phyloP scores from a whole-genome alignment of 371 early-diverging fungal genomes.

The Dentiscutata heterogama region DNA sequence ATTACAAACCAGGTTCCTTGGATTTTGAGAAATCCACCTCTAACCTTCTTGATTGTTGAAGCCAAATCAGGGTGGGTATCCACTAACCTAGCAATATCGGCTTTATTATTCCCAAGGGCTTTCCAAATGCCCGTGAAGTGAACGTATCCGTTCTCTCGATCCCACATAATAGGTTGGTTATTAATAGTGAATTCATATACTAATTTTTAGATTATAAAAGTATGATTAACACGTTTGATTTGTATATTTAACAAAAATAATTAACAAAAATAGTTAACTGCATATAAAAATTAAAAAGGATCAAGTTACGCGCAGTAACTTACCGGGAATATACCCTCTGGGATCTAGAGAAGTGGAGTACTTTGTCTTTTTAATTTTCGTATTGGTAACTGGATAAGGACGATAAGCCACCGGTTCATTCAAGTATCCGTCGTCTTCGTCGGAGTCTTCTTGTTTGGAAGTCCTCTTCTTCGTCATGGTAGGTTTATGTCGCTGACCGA shows the following conservation, averaged over 20 bases:
- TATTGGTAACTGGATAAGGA: constrained; percentile 50
- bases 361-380: constrained; percentile 61
- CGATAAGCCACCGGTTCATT: constrained; percentile 34
- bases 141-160: constrained; percentile 74
- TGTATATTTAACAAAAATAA: too few species aligned
- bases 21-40: constrained; percentile 77
- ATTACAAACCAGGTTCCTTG: constrained; percentile 74
- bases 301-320: constrained; percentile 3
- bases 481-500: constrained; percentile 22
- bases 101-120: constrained; percentile 73
- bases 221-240: background rate
- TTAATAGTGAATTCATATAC: constrained; percentile 74
- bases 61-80: constrained; percentile 71
- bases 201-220: constrained; percentile 37
- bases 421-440: constrained; percentile 6
- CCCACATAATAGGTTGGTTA: constrained; percentile 78
- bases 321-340: constrained; percentile 77
- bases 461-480: constrained; percentile 20
- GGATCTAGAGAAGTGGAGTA: constrained; percentile 76
- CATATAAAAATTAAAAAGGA: background rate
- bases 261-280: too few species aligned
- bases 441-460: constrained; percentile 20
- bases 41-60: constrained; percentile 65
- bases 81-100: constrained; percentile 75
- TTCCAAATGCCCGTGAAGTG: constrained; percentile 84